Base-by-base conservation (phyloP, 2,329 filamentous ascomycete genomes). In the Alternaria triticimaculans region DNA sequence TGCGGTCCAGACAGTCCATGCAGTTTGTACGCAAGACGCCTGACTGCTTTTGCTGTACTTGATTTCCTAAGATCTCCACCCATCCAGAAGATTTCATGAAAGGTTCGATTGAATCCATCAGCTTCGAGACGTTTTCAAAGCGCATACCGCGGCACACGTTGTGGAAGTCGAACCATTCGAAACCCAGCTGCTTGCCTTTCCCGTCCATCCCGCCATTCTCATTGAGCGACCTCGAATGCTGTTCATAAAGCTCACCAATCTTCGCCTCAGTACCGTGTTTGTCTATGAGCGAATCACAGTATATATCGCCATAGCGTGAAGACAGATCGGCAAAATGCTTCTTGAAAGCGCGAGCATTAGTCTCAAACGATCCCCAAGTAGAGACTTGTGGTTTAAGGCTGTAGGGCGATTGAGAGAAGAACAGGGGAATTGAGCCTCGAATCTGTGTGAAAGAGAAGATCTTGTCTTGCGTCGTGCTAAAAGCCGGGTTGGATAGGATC, bases 111-210 rank as follows among this genome's bases (percentile, higher is more conserved):
- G 84, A 89, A 50, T 93, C 87, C 56, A 99, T 85, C 2, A 99
- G 86, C 26, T 90, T 84, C 60, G 89, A 91, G 12, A 98, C 94
- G 63, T 98, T 98, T 75, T 98, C 95, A 74, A 98, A 99, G 71
- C 93, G 96, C 95, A 99, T 97, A 0, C 96, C 96, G 15, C 93
- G 90, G 75, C 96, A 98, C 26, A 92, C 92, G 18, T 89, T 86
- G 78, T 98, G 96, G 73, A 99, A 99, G 76, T 99, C 96, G 72
- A 98, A 99, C 96, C 96, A 99, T 76, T 97, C 93, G 74, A 97
- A 96, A 0, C 84, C 86, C 12, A 96, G 81, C 10, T 83, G 78
- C 11, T 75, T 76, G 12, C 78, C 78, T 55, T 81, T 77, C 11
- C 82, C 84, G 62, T 88, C 84, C 20, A 85, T 77, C 5, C 85